Conservation (phyloP, 2,329 filamentous ascomycete genomes). For the Albifimbria verrucaria region DNA sequence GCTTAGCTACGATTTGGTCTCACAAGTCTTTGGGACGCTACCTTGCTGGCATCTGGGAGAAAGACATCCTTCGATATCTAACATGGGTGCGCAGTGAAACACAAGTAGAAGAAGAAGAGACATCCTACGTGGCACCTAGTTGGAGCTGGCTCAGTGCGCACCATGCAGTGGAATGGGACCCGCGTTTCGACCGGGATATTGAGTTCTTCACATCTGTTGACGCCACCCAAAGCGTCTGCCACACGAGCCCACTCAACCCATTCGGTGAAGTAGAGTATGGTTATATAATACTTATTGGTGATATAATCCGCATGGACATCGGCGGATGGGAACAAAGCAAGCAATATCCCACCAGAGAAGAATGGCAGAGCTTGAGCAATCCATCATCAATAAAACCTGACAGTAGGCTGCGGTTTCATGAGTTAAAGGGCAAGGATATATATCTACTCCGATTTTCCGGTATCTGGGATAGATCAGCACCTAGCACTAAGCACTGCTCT, state of each 20-base stretch:
- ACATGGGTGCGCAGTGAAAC: constrained; percentile 15
- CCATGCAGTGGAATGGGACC: constrained; percentile 17
- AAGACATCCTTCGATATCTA: constrained; percentile 12
- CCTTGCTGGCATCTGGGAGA: constrained; percentile 21
- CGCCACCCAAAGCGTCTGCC: constrained; percentile 9
- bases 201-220: constrained; percentile 11
- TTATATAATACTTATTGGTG: constrained; percentile 16
- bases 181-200: constrained; percentile 6
- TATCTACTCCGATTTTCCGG: constrained; percentile 11
- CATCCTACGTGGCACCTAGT: constrained; percentile 14
- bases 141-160: constrained; percentile 23
- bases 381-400: constrained; percentile 10
- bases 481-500: constrained; percentile 8
- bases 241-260: constrained; percentile 5
- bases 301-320: constrained; percentile 9
- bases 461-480: not conserved
- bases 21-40: constrained; percentile 14
- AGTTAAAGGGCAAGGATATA: constrained; percentile 3
- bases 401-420: constrained; percentile 11
- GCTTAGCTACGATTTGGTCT: constrained; percentile 17
- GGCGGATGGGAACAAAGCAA: not conserved
- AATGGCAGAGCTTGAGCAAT: not conserved
- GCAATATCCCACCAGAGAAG: constrained; percentile 8
- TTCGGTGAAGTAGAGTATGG: constrained; percentile 15
- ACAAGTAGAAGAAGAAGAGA: not conserved